Base-by-base conservation (phyloP, 371 early-diverging fungal species). In the Apophysomyces ossiformis region DNA sequence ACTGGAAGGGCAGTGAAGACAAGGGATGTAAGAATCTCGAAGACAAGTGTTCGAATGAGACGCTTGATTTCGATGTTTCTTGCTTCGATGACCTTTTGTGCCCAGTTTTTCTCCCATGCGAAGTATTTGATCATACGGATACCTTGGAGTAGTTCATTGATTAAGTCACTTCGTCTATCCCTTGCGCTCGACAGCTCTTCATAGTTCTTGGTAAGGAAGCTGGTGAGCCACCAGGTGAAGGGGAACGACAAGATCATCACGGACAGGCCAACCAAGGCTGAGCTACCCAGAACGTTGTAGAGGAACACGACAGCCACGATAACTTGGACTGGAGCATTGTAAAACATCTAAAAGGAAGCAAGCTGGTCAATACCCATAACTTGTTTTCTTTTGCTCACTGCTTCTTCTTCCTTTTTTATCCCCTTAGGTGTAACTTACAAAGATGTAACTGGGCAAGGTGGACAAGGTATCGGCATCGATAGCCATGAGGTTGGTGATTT, bases 401-500 rank as follows among this genome's bases (percentile, higher is more conserved):
- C 6, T 18, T 37, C 60, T 43, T 35, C 9, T 60, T 5, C 16
- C 18, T n/a, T 37, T n/a, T 16, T 11, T 8, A 21, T 18, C 11
- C 16, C 37, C 1, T 5, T 32, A 56, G 7, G 2, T 35, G 8
- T 47, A 39, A 63, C 69, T 66, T 64, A 81, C 84, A 65, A 78
- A 78, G 21, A 82, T 68, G 50, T 75, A 83, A 36, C 70, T 69
- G 9, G 73, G 77, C 11, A 84, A 43, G 16, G 77, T 72, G 12
- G 82, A 68, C 7, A 89, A 58, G n/a, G 81, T 69, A 16, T 87
- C 78, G 4, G 92, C 89, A 73, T 95, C 94, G 5, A 92, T 89
- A 43, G 88, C 82, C 91, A 92, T 91, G 65, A 95, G 67, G 68
- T 95, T 93, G 16, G 89, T 90, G 64, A 94, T 92, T 72, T 91